These are phyloP conservation scores for Euphorbia celastroides DNA, from an alignment of 441 rosid species.

Conservation along the genomic window DNA sequence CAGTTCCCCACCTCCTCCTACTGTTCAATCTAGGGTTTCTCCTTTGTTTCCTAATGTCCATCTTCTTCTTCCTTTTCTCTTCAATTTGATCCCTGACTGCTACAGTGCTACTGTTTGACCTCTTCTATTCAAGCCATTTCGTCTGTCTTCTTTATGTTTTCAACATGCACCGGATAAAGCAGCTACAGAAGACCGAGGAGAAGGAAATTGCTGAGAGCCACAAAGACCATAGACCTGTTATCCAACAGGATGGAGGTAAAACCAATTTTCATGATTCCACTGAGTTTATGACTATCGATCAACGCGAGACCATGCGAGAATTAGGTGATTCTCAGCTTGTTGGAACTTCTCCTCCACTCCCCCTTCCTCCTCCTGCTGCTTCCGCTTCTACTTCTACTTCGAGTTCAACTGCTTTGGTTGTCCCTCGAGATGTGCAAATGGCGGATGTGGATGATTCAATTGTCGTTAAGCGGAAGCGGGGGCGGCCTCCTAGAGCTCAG, in stretches of 20 bases:
- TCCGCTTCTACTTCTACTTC: slow-evolving; percentile 3
- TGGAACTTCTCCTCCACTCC: slow-evolving; percentile 14
- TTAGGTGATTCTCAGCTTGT: slow-evolving; percentile 39
- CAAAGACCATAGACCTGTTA: slow-evolving; percentile 19
- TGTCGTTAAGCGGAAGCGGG: slow-evolving; percentile 58
- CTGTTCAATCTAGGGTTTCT: slow-evolving; percentile 57
- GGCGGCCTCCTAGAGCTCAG: slow-evolving; percentile 66
- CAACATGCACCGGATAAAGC: slow-evolving; percentile 13
- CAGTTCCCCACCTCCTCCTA: slow-evolving; percentile 16
- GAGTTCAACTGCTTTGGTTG: slow-evolving; percentile 23
- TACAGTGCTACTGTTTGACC: not conserved
- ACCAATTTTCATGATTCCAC: slow-evolving; percentile 21
- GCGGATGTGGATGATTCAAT: slow-evolving; percentile 28
- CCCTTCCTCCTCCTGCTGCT: slow-evolving; percentile 1
- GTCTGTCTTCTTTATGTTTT: not conserved
- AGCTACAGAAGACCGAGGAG: slow-evolving; percentile 2
- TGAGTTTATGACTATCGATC: slow-evolving; percentile 52
- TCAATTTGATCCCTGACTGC: too few species aligned
- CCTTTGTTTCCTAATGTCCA: not conserved
- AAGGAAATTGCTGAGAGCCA: slow-evolving; percentile 20
- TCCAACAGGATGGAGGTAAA: slow-evolving; percentile 16
- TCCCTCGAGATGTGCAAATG: slow-evolving; percentile 6
- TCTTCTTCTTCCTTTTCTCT: too few species aligned
- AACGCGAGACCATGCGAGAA: slow-evolving; percentile 40
- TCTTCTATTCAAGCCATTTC: not conserved